phyloP scores from a whole-genome alignment of 1,284 basidiomycete genomes.

The Puccinia horiana region DNA sequence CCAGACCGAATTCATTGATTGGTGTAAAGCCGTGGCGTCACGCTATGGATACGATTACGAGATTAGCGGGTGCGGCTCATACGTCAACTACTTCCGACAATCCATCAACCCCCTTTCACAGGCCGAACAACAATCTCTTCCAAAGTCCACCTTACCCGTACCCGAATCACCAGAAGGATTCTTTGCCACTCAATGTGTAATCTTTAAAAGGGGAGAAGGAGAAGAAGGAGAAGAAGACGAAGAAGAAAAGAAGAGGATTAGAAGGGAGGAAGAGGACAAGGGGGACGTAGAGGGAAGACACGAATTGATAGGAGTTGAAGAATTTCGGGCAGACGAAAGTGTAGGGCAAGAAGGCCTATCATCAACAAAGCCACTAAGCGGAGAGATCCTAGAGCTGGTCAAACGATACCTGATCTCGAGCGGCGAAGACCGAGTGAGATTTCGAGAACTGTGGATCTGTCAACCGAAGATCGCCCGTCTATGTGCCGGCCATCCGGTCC shows the following conservation, averaged over 20 bases:
- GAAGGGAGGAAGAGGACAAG: background rate
- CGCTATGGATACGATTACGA: constrained; percentile 31
- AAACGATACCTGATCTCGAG: background rate
- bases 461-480: background rate
- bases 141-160: background rate
- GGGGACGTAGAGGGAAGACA: background rate
- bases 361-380: too few species aligned
- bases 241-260: too few species aligned
- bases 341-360: background rate
- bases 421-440: background rate
- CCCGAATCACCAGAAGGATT: constrained; percentile 26
- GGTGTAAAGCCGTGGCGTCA: constrained; percentile 8
- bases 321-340: background rate
- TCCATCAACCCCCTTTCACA: constrained; percentile 4
- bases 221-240: background rate
- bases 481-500: background rate
- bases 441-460: constrained; percentile 20
- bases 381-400: background rate
- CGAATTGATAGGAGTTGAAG: background rate
- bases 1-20: constrained; percentile 14
- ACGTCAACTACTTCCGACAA: constrained; percentile 30
- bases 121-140: background rate
- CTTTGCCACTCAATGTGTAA: constrained; percentile 38
- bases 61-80: constrained; percentile 42
- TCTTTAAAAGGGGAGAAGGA: constrained; percentile 10